Evolutionary conservation across 495 filamentous ascomycete genomes (phyloP), one percentile per base, ranked within the genome.

Genomic region (Pyrenula massariospora): DNA sequence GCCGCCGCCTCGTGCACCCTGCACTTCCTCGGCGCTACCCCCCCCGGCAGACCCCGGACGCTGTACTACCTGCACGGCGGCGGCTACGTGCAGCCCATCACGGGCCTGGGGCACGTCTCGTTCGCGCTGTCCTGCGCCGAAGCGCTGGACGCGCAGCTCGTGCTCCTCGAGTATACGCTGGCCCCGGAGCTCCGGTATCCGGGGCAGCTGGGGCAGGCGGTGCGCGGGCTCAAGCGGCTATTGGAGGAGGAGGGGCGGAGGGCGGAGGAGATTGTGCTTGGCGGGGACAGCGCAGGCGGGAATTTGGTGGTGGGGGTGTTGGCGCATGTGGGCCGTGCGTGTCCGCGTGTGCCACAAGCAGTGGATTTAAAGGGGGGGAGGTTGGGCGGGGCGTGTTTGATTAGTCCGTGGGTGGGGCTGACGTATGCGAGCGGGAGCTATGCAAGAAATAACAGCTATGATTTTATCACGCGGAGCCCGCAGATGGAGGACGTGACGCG

Each of bases 241-340:
- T 60, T 84, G 3, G 63, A 72, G 3, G 61, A 69, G 1, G 64
- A 65, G 24, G 56, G 66, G 48, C 74, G 68, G 22, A 63, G 67
- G 25, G 75, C 80, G 0, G 54, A 61, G 0, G 68, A 74, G 22
- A 67, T 88, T 57, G 68, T 77, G 56, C 62, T 88, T 0, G 79
- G 66, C 50, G 84, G 84, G 10, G 84, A 88, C 68, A 85, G 82
- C 0, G 84, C 84, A 0, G 83, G 84, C 56, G 84, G 73, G 2
- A 85, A 86, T 54, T 69, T 88, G 0, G 70, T 73, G 24, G 61
- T 80, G 24, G 73, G 73, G 11, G 66, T 88, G 3, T 69, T 87
- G 2, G 79, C 77, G 0, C 84, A 88, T 59, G 62, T 84, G 21
- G 65, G 79, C 0, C 83, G 86, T 60, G 80, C 84, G 0, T 81